Percentiles rank a stretch among this genome's conserved stretches.
phyloP scores from a whole-genome alignment of 768 basidiomycete genomes.

The Tulasnella sp. region DNA sequence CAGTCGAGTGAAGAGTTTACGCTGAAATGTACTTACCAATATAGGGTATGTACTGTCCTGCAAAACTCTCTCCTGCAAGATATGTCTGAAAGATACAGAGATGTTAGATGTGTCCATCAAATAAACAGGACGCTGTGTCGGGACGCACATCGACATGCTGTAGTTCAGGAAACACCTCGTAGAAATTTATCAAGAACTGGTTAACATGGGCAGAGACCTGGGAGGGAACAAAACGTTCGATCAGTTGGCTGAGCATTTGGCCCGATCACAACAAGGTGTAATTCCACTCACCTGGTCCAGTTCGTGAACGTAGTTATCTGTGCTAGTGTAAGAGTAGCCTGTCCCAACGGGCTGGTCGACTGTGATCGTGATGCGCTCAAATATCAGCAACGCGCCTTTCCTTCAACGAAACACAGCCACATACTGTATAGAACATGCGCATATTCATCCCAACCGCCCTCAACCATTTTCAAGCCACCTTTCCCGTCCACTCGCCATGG shows the following conservation, averaged over 20 bases:
- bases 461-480: conserved; percentile 57
- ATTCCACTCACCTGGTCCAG: conserved; percentile 46
- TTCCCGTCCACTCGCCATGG: conserved; percentile 74
- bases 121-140: background rate
- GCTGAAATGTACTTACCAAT: conserved; percentile 45
- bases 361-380: too few species aligned
- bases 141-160: conserved; percentile 68
- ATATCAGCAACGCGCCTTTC: background rate
- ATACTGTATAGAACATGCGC: conserved; percentile 83
- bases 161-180: conserved; percentile 85
- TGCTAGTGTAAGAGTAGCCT: conserved; percentile 82
- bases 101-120: conserved; percentile 3
- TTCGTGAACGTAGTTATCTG: conserved; percentile 74
- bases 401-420: background rate
- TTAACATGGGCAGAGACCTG: conserved; percentile 72
- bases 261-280: background rate
- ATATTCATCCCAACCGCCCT: conserved; percentile 97
- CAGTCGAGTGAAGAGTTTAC: background rate
- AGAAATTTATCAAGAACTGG: conserved; percentile 80
- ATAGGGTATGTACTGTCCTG: conserved; percentile 96
- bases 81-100: conserved; percentile 54
- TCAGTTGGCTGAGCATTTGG: background rate
- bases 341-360: conserved; percentile 98
- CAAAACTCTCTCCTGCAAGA: conserved; percentile 90
- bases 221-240: conserved; percentile 3